phyloP scores from a whole-genome alignment of 2,329 filamentous ascomycete species.

The Aspergillus fischeri region DNA sequence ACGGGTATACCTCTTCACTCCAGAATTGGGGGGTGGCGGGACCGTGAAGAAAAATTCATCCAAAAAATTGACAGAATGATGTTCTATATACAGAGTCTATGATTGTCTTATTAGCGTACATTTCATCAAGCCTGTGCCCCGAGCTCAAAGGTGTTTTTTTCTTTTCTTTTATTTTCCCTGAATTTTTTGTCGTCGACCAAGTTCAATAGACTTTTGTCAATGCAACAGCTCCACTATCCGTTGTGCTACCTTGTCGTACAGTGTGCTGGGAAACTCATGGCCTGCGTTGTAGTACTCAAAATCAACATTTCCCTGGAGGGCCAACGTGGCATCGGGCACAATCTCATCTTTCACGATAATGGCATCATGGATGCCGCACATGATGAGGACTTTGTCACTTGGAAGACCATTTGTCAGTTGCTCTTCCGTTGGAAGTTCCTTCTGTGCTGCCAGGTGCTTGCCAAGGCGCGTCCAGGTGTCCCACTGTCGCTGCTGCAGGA shows the following conservation, averaged over 20 bases:
- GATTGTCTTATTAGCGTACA: slow-evolving; percentile 1
- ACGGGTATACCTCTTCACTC: slow-evolving; percentile 2
- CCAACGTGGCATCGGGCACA: slow-evolving; percentile 55
- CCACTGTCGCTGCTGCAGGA: slow-evolving; percentile 56
- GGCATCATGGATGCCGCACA: slow-evolving; percentile 63
- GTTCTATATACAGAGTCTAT: slow-evolving; percentile 14
- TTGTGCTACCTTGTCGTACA: slow-evolving; percentile 55
- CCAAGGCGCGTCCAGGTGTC: slow-evolving; percentile 59
- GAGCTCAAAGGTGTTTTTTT: background rate
- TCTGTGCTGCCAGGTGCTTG: slow-evolving; percentile 44
- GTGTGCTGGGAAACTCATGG: slow-evolving; percentile 66
- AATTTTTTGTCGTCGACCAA: background rate
- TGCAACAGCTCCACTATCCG: slow-evolving; percentile 40
- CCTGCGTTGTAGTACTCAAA: slow-evolving; percentile 58
- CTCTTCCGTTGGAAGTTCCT: slow-evolving; percentile 21
- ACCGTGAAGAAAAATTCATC: background rate
- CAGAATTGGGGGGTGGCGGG: background rate
- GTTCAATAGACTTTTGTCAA: slow-evolving; percentile 6
- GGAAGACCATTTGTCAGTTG: slow-evolving; percentile 31
- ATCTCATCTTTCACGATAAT: slow-evolving; percentile 65
- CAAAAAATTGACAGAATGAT: slow-evolving; percentile 1
- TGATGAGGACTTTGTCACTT: slow-evolving; percentile 55
- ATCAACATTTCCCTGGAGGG: slow-evolving; percentile 57
- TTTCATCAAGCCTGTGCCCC: background rate
- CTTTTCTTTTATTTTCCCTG: background rate